Evolutionary conservation across 2,329 filamentous ascomycete species (phyloP).

Genomic region (Colletotrichum plurivorum): DNA sequence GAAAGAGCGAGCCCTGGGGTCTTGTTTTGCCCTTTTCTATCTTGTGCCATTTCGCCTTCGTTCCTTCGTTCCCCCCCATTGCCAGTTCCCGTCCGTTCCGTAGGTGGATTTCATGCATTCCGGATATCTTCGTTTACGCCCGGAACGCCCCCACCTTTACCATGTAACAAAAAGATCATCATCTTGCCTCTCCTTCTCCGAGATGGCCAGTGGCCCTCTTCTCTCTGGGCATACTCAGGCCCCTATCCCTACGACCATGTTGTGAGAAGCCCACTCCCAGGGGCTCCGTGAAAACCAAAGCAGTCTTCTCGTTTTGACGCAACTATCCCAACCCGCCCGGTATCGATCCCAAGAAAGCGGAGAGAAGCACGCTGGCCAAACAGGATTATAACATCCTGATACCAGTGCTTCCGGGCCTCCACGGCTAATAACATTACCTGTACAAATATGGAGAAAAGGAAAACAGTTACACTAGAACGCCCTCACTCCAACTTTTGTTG

Average conservation of each 20-base stretch:
- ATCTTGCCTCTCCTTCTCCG: not conserved
- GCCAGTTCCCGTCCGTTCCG: not conserved
- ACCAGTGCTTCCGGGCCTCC: not conserved
- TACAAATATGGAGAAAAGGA: conserved; percentile 2
- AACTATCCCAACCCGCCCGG: conserved; percentile 12
- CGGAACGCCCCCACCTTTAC: conserved; percentile 24
- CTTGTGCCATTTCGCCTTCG: not conserved
- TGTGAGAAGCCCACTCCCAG: no score
- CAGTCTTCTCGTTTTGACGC: not conserved
- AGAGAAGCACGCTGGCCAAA: not conserved
- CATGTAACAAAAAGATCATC: conserved; percentile 18
- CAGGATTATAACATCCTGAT: not conserved
- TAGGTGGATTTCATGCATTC: conserved; percentile 1
- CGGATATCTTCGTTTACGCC: conserved; percentile 36
- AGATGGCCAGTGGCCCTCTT: not conserved
- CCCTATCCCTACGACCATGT: no score
- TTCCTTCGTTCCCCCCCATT: not conserved
- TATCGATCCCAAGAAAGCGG: not conserved
- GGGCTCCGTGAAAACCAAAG: conserved; percentile 1
- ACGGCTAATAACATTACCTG: conserved; percentile 6
- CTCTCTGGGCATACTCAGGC: not conserved
- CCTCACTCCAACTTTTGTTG: conserved; percentile 33
- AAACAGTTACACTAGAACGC: conserved; percentile 12
- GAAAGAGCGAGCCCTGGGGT: not conserved
- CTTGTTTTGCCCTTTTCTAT: conserved; percentile 1